Base-by-base conservation (phyloP, 495 filamentous ascomycete species). In the Tuber melanosporum region DNA sequence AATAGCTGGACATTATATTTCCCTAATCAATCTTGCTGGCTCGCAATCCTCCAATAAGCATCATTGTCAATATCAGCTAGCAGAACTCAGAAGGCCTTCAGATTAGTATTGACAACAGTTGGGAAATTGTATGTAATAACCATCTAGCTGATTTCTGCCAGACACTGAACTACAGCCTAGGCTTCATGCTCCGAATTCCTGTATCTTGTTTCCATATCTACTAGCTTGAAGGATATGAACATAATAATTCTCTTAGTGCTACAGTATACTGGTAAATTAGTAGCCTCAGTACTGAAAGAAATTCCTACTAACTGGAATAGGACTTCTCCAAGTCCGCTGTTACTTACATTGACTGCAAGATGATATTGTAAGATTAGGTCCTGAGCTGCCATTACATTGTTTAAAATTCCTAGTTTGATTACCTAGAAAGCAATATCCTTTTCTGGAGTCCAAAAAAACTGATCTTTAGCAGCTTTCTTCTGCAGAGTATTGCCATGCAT, bases 211-310 rank as follows among this genome's bases (percentile, higher is more conserved):
- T 52, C 47, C 8, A 7, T 20, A 52, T 52, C 47, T 3, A 20
- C 47, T 4, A 52, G 17, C 19, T 7, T 22, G 9, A 52, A 52
- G 19, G 76, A 75, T n/a, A 78, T 71, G 52, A 45, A 75, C 66
- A 71, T 73, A 4, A 76, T 70, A 0, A 76, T 46, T 10, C 70
- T 14, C 20, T 73, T 46, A 4, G n/a, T 26, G 1, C 14, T 10
- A 41, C 49, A 41, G 2, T 4, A 1, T 26, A 7, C 19, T 8
- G 19, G 3, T n/a, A n/a, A n/a, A n/a, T n/a, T 52, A 0, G 47
- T 22, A 22, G 47, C 47, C 47, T 52, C 47, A 22, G n/a, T 7
- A 5, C 47, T 20, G 0, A 45, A 1, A 0, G 3, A 1, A 0
- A 45, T 12, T 20, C 12, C 44, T 8, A 4, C 70, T 2, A 76